phyloP scores from a whole-genome alignment of 345 rosid species.

The Gossypium herbaceum region DNA sequence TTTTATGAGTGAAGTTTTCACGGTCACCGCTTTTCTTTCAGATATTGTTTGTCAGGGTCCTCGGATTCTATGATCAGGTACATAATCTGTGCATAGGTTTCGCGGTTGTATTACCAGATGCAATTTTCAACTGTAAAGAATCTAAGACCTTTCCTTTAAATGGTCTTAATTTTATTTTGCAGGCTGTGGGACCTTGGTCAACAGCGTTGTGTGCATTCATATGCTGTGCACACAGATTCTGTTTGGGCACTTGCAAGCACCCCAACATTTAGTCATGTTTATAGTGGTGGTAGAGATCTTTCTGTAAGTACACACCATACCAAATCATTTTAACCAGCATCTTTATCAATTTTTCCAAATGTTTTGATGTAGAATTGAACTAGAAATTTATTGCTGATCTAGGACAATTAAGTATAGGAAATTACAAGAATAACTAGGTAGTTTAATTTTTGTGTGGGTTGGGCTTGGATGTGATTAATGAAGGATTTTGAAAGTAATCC shows the following conservation, averaged over 20 bases:
- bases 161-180: conserved; percentile 24
- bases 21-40: conserved; percentile 32
- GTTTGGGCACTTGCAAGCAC: conserved; percentile 99
- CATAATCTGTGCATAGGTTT: conserved; percentile 19
- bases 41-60: conserved; percentile 97
- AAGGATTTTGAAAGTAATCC: not conserved
- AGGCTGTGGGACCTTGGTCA: conserved; percentile 99
- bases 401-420: not conserved
- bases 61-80: conserved; percentile 99
- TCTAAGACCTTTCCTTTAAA: conserved; percentile 19
- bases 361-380: not conserved
- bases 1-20: not conserved
- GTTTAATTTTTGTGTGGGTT: not conserved
- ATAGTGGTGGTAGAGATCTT: conserved; percentile 98
- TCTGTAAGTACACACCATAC: conserved; percentile 59
- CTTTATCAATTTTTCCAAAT: conserved; percentile 12
- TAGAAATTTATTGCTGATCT: not conserved
- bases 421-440: too few species aligned
- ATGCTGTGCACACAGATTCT: conserved; percentile 99
- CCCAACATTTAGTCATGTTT: conserved; percentile 89
- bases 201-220: conserved; percentile 97
- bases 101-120: conserved; percentile 1
- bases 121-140: conserved; percentile 14
- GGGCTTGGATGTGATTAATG: not conserved
- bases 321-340: not conserved